Evolutionary conservation across 805 yeast species (phyloP), one percentile per base, ranked within the genome.

Genomic region (Metschnikowia lochheadii): DNA sequence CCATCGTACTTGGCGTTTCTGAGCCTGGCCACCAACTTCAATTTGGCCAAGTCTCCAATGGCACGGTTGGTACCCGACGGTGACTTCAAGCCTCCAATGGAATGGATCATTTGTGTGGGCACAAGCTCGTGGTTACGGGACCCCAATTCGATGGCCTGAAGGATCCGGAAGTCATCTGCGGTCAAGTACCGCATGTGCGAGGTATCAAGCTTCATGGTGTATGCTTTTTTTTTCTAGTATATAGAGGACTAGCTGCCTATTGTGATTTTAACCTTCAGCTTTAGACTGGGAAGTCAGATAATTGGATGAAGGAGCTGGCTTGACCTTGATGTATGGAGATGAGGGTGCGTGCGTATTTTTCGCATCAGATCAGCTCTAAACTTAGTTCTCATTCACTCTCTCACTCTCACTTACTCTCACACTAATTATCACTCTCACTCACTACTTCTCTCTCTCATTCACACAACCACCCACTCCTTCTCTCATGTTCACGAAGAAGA

Each of bases 1-100:
- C 99, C 99, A 65, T 94, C 99, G 67, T 94, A 92, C 61, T 84
- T 89, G 33, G 97, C 95, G 67, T 94, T 94, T 70, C 96, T 79
- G 51, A 89, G 75, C 55, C 84, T 78, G 1, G 92, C 77, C 21
- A 94, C 79, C 46, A 94, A 72, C 60, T 84, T 89, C 54, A 89
- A 70, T 67, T 92, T 92, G 23, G 98, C 97, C 53, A 94, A 75
- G 60, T 88, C 96, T 13, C 89, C 80, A 38, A 94, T 86, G 21
- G 89, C 81, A 60, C 88, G 78, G 61, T 84, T 84, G 0, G 96
- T 87, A 26, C 86, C 85, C 1, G 95, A 82, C 6, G 82, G 80
- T 18, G 89, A 82, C 57, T 87, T 80, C 61, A 90, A 66, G 3
- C 89, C 88, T 13, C 96, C 88, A 32, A 90, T 71, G 55, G 86